Evolutionary conservation across 2,329 filamentous ascomycete species (phyloP).

Genomic region (Ophidiomyces ophidiicola): DNA sequence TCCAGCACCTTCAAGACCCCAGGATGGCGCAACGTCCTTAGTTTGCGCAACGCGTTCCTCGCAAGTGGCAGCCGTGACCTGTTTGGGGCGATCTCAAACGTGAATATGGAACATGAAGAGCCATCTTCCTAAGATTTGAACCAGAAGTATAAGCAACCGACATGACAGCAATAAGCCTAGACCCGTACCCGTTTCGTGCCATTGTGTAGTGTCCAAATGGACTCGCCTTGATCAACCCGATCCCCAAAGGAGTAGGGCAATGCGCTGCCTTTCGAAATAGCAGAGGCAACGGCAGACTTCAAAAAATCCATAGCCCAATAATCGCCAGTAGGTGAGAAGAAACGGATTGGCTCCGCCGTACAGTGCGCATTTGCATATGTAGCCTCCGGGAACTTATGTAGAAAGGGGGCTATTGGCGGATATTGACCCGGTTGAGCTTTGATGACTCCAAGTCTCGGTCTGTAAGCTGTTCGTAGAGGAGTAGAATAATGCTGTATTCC

Average conservation of each 20-base stretch:
- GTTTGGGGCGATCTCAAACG: constrained; percentile 77
- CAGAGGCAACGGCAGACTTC: constrained; percentile 92
- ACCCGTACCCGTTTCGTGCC: constrained; percentile 67
- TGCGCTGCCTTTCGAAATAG: constrained; percentile 85
- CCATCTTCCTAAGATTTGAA: constrained; percentile 61
- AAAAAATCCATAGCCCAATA: constrained; percentile 73
- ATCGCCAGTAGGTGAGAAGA: background rate
- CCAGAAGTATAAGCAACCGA: constrained; percentile 13
- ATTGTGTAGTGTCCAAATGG: constrained; percentile 93
- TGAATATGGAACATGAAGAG: constrained; percentile 90
- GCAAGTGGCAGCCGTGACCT: constrained; percentile 72
- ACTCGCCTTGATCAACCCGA: constrained; percentile 79
- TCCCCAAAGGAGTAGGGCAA: constrained; percentile 92
- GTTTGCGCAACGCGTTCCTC: constrained; percentile 85
- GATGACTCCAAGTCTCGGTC: too few relatives aligned
- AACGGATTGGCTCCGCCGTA: too few relatives aligned
- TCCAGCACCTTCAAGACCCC: constrained; percentile 90
- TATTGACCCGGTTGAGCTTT: too few relatives aligned
- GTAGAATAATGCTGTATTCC: too few relatives aligned
- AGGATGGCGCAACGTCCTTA: constrained; percentile 83
- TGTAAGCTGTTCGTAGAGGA: too few relatives aligned
- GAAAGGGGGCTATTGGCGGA: too few relatives aligned
- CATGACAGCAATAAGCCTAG: background rate
- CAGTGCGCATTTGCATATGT: too few relatives aligned
- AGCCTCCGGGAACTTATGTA: too few relatives aligned